Evolutionary conservation across 2,329 filamentous ascomycete species (phyloP).

Genomic region (Metarhizium rileyi): DNA sequence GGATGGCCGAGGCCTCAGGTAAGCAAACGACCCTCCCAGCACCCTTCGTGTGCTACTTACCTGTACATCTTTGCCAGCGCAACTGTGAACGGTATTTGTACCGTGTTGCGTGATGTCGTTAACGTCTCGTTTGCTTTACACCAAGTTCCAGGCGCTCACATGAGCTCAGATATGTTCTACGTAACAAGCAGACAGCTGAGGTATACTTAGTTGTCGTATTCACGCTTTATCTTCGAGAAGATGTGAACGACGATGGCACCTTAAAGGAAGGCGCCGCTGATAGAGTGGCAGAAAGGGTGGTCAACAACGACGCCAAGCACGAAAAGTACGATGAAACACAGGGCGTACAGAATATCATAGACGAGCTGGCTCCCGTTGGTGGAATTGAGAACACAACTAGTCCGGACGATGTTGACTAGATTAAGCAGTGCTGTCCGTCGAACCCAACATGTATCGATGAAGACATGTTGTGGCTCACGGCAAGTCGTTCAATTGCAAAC

Average conservation of each 20-base stretch:
- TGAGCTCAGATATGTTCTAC: conserved; percentile 82
- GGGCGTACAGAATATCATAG: conserved; percentile 29
- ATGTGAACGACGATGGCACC: conserved; percentile 49
- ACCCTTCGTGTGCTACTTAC: conserved; percentile 3
- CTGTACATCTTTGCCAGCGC: background rate
- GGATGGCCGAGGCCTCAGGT: conserved; percentile 71
- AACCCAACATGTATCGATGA: background rate
- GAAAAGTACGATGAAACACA: conserved; percentile 23
- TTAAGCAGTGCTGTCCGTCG: conserved; percentile 6
- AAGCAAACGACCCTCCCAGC: conserved; percentile 23
- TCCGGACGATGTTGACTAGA: conserved; percentile 35
- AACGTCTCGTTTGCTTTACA: conserved; percentile 9
- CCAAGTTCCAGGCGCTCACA: conserved; percentile 55
- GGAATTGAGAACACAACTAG: conserved; percentile 16
- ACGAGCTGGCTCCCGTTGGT: conserved; percentile 21
- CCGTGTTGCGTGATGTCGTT: background rate
- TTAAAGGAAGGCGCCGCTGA: conserved; percentile 34
- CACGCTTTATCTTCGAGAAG: conserved; percentile 60
- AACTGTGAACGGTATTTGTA: background rate
- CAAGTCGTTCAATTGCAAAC: background rate
- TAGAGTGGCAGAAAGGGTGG: conserved; percentile 11
- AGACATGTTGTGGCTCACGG: background rate
- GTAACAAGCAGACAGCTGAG: conserved; percentile 63
- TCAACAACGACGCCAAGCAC: conserved; percentile 15
- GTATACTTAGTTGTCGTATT: conserved; percentile 77